Evolutionary conservation across 2,329 filamentous ascomycete genomes (phyloP), one percentile per base, ranked within the genome.

Genomic region (Xylariaceae sp.): DNA sequence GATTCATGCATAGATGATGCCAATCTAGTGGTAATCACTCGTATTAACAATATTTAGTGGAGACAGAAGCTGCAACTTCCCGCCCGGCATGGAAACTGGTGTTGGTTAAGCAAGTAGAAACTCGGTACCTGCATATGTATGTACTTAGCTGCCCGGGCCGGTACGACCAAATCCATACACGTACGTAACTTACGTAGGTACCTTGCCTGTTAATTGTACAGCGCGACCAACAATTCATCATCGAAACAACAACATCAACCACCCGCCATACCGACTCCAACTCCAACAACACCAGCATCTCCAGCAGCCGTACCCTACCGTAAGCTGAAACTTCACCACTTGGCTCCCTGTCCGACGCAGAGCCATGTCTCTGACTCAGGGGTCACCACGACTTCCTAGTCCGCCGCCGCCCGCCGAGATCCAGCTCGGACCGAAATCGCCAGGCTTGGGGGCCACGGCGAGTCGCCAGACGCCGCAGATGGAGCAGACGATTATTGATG

Each of bases 331-430:
- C 41, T 23, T 53, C 8, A 17, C 49, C 4, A 11, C 41, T 10
- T 45, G 50, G 50, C 64, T 55, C 53, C 15, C 52, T 30, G 37
- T 41, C 39, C 48, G 37, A 53, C 58, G 44, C 50, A 54, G 57
- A 63, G 74, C 65, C 65, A 84, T 85, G 82, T 78, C 82, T 65
- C 74, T 85, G 64, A 76, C 83, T 67, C 88, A 90, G 64, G 93
- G 85, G 75, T 97, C 92, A 52, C 93, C 94, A 64, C 89, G 94
- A 72, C 86, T 99, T 55, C 94, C 94, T 61, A 97, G 92, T 75
- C 94, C 94, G 61, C 94, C 94, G 60, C 94, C 94, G 39, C 88
- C 95, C 59, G 91, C 93, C 62, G 94, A 99, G 76, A 94, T 96
- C 66, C 93, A 97, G 77, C 87, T 96, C 64, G 88, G 86, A 6